These are phyloP conservation scores for Neonectria magnoliae DNA, from an alignment of 2,329 filamentous ascomycete genomes.

Conservation along the genomic window DNA sequence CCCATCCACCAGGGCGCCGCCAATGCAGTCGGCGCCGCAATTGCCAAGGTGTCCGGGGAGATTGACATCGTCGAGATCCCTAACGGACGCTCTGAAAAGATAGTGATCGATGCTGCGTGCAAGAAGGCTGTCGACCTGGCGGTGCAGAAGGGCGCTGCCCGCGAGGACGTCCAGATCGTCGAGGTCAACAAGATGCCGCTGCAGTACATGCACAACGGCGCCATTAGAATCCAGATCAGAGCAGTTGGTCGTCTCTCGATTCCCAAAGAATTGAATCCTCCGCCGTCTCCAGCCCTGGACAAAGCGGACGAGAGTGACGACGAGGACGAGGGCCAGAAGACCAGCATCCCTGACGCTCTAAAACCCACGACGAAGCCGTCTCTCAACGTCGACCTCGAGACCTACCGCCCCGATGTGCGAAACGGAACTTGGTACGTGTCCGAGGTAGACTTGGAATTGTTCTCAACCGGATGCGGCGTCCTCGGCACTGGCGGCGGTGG, in stretches of 20 bases:
- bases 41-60: constrained; percentile 63
- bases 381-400: constrained; percentile 42
- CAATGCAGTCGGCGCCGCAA: constrained; percentile 70
- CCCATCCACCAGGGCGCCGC: constrained; percentile 65
- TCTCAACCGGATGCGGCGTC: constrained; percentile 49
- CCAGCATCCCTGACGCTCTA: constrained; percentile 43
- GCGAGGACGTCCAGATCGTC: constrained; percentile 53
- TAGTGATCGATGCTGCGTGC: constrained; percentile 52
- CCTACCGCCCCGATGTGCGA: constrained; percentile 46
- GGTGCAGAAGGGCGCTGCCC: constrained; percentile 45
- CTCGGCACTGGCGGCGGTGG: constrained; percentile 52
- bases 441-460: constrained; percentile 49
- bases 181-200: constrained; percentile 57
- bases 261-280: constrained; percentile 40
- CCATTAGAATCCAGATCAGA: constrained; percentile 48
- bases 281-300: constrained; percentile 29
- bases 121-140: constrained; percentile 46
- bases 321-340: constrained; percentile 40
- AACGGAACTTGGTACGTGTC: constrained; percentile 49
- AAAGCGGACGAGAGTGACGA: constrained; percentile 23
- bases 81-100: constrained; percentile 50
- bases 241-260: constrained; percentile 48
- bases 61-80: constrained; percentile 63
- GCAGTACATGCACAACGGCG: constrained; percentile 49
- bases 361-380: constrained; percentile 46